These are phyloP conservation scores for Saccharomyces mikatae DNA, from an alignment of 805 yeast genomes.

Conservation along the genomic window DNA sequence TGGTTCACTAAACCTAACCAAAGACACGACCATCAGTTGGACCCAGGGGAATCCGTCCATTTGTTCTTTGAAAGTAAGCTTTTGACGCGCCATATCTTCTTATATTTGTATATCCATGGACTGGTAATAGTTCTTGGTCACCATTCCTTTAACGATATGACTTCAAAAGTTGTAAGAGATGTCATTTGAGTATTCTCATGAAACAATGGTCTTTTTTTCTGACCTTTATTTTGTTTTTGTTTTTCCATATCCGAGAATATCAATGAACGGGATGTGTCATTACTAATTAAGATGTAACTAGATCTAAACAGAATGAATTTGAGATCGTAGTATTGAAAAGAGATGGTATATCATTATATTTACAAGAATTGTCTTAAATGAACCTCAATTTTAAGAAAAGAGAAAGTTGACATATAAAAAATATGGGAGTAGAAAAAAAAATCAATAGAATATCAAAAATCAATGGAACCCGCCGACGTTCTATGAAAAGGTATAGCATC, in stretches of 20 bases:
- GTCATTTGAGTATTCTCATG: neutral
- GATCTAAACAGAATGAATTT: neutral
- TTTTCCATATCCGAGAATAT: neutral
- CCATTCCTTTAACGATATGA: neutral
- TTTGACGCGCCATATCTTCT: constrained; percentile 5
- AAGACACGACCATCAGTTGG: constrained; percentile 36
- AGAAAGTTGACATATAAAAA: neutral
- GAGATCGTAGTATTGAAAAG: neutral
- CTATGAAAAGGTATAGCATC: constrained; percentile 88
- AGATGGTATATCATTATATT: neutral
- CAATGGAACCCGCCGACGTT: constrained; percentile 40
- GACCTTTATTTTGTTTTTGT: neutral
- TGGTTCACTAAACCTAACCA: constrained; percentile 53
- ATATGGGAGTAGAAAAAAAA: neutral
- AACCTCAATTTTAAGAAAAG: neutral
- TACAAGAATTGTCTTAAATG: neutral
- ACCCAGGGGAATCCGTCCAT: constrained; percentile 49
- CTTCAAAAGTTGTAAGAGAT: neutral
- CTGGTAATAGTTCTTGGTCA: neutral
- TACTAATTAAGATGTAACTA: neutral
- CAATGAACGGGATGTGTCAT: neutral
- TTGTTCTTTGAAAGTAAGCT: constrained; percentile 40
- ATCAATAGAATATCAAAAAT: neutral
- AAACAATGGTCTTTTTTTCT: neutral
- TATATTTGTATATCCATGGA: neutral